phyloP scores from a whole-genome alignment of 768 basidiomycete genomes.

The Chalciporus piperatus region DNA sequence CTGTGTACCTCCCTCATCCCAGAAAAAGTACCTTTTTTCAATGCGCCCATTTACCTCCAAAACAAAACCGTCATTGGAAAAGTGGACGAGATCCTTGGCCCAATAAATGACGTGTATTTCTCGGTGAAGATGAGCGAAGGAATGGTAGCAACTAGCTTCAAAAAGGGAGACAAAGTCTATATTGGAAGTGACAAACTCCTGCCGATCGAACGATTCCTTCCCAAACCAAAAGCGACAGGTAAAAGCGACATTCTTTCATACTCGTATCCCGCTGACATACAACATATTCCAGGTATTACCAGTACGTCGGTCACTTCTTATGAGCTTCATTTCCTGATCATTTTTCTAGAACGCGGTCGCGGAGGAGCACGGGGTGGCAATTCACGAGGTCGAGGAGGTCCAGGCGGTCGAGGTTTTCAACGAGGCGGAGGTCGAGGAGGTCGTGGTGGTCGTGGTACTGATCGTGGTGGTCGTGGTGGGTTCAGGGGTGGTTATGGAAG shows the following conservation, averaged over 20 bases:
- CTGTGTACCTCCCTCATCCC: conserved; percentile 81
- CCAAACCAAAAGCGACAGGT: conserved; percentile 86
- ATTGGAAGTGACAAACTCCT: conserved; percentile 97
- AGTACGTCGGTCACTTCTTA: conserved; percentile 8
- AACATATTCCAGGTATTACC: conserved; percentile 27
- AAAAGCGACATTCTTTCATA: conserved; percentile 37
- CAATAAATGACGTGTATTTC: conserved; percentile 98
- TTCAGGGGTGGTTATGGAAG: conserved; percentile 47
- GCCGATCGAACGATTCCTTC: conserved; percentile 94
- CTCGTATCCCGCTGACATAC: neutral
- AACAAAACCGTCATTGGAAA: conserved; percentile 96
- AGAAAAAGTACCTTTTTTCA: conserved; percentile 98
- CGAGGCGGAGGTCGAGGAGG: conserved; percentile 39
- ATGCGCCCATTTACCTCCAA: conserved; percentile 95
- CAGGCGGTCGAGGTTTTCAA: conserved; percentile 32
- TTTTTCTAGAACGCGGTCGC: conserved; percentile 45
- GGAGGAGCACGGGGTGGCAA: conserved; percentile 27
- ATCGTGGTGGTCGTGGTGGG: conserved; percentile 45
- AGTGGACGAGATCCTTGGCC: conserved; percentile 98
- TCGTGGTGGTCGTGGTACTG: conserved; percentile 37
- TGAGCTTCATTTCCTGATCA: conserved; percentile 27
- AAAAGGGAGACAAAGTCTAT: conserved; percentile 97
- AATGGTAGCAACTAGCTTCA: conserved; percentile 93
- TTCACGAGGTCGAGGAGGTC: conserved; percentile 25
- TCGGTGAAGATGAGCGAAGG: conserved; percentile 97